Base-by-base conservation (phyloP, 208 protist species). In the Leishmania tarentolae region DNA sequence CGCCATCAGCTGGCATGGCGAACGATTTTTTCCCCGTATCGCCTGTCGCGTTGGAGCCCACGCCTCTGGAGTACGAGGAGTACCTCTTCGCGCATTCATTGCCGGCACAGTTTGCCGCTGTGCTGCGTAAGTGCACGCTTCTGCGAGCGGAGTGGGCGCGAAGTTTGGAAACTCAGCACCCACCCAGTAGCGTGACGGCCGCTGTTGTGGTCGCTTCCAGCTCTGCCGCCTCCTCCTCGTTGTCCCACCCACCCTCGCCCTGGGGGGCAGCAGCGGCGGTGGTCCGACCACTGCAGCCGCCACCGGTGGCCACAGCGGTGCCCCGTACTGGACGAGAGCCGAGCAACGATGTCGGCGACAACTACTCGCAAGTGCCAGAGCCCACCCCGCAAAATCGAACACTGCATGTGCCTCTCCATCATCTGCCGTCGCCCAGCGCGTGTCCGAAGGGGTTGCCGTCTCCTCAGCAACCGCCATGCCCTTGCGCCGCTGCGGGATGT, bases 71-170 rank as follows among this genome's bases (percentile, higher is more conserved):
- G 15, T 92, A 89, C 78, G 84, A 83, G 19, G 85, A 89, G 31
- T 89, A 82, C 56, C 56, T 87, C 13, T 2, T 31, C 37, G 68
- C 66, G 56, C 42, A 44, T 15, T 59, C 53, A 13, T 21, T 78
- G n/a, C 79, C 89, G 17, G 76, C 7, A 1, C 24, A 72, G 35
- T 86, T 80, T 42, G 88, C 79, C 24, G 35, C 82, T 44, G 56
- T 89, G 69, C 78, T 92, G 66, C 80, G 83, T 19, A 76, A 75
- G 52, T 85, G 89, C 75, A 74, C 86, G 0, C 76, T 87, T 28
- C 87, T 91, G 19, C 50, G 69, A 4, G 89, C 82, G 35, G 83
- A 90, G 47, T 92, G 89, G 89, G 84, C 89, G n/a, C 59, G 76
- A 42, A 57, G 76, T n/a, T 63, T 57, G 56, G 81, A 76, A 61